phyloP scores from a whole-genome alignment of 139 green algal genomes.

The Astrephomene gubernaculifera region DNA sequence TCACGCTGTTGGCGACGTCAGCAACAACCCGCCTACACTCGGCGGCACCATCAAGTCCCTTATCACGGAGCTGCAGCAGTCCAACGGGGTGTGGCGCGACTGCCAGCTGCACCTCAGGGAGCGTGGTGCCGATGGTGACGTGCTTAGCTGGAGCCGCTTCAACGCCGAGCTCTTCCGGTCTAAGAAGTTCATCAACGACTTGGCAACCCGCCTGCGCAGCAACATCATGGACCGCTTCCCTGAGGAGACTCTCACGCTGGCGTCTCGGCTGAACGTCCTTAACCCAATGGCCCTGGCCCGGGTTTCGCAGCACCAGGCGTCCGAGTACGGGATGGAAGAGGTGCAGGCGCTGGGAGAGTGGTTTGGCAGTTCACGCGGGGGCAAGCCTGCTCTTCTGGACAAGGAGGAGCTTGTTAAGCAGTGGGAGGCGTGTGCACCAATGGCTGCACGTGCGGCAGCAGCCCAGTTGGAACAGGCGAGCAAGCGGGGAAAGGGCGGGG shows the following conservation, averaged over 20 bases:
- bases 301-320: not conserved
- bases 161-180: not conserved
- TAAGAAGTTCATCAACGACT: not conserved
- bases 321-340: not conserved
- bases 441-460: not conserved
- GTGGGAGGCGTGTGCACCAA: not conserved
- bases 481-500: not conserved
- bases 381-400: too few species aligned
- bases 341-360: not conserved
- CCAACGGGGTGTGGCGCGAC: not conserved
- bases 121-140: not conserved
- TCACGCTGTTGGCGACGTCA: not conserved
- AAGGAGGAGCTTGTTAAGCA: not conserved
- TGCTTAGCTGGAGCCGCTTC: not conserved
- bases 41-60: not conserved
- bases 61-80: not conserved
- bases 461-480: not conserved
- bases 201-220: not conserved
- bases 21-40: not conserved
- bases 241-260: not conserved
- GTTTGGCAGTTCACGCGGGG: too few species aligned
- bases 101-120: not conserved
- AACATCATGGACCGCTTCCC: not conserved
- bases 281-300: not conserved
- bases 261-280: not conserved